Evolutionary conservation across 352 stramenopile genomes (phyloP).

Genomic region (Phytophthora citricola): DNA sequence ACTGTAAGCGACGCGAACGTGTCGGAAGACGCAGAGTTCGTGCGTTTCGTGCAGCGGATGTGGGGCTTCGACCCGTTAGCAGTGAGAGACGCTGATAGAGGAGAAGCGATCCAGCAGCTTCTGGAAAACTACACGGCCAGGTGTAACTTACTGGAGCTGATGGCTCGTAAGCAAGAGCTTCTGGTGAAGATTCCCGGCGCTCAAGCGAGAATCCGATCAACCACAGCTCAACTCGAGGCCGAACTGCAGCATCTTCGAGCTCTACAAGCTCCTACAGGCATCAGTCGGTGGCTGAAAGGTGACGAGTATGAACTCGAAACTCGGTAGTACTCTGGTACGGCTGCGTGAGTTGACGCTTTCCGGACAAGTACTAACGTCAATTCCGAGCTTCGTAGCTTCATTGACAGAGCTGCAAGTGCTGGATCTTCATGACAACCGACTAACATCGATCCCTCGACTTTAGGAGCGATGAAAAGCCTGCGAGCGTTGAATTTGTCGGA

Average conservation of each 20-base stretch:
- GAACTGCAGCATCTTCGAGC: conserved; percentile 32
- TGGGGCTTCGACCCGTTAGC: conserved; percentile 55
- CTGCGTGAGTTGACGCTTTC: conserved; percentile 26
- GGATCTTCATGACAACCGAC: conserved; percentile 39
- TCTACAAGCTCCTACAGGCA: conserved; percentile 26
- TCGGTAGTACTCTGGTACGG: conserved; percentile 15
- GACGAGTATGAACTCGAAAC: conserved; percentile 17
- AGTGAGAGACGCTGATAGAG: conserved; percentile 38
- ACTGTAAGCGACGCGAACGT: conserved; percentile 52
- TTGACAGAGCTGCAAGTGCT: conserved; percentile 35
- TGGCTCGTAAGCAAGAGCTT: conserved; percentile 36
- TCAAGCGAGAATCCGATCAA: conserved; percentile 28
- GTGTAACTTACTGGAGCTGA: conserved; percentile 21
- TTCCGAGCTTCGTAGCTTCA: conserved; percentile 27
- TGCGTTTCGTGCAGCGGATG: conserved; percentile 64
- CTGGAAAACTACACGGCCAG: conserved; percentile 47
- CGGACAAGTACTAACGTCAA: conserved; percentile 17
- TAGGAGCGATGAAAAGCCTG: conserved; percentile 32
- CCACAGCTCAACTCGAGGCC: conserved; percentile 13
- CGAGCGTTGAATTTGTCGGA: conserved; percentile 42
- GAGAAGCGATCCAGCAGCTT: conserved; percentile 30
- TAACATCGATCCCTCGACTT: conserved; percentile 21
- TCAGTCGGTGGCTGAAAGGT: conserved; percentile 33
- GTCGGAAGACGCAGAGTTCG: conserved; percentile 67
- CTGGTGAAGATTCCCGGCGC: conserved; percentile 33